Base-by-base conservation (phyloP, 768 basidiomycete genomes). In the Ephemerocybe angulata region DNA sequence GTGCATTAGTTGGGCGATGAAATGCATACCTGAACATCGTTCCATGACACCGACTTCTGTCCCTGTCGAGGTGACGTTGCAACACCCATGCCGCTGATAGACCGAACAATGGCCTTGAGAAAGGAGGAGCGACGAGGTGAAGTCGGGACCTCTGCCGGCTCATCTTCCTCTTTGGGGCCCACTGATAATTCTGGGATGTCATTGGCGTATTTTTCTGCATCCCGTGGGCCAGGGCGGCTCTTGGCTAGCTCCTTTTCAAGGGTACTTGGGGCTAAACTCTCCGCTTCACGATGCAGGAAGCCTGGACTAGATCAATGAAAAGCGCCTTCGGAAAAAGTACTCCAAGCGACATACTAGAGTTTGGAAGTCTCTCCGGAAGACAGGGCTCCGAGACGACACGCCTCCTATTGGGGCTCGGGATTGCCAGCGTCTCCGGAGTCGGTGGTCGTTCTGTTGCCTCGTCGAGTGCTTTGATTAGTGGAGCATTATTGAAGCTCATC, bases 271-370 rank as follows among this genome's bases (percentile, higher is more conserved):
- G 83, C 88, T 46, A 74, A 65, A 40, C 68, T 66, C 38, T 78
- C 74, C 27, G 87, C 90, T 72, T 93, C 90, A 42, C 90, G 82
- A 68, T 81, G 75, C 22, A 93, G 68, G 62, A 89, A 86, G 51
- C 81, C 87, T 87, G 67, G 37, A 65, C 67, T 59, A 53, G 11
- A 11, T 38, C 27, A 41, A 41, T 46, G 37, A 53, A 19, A 61
- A 61, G 30, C 35, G 42, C 1, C 29, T 57, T 19, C n/a, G 3
- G 10, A 10, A 10, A 33, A 28, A 53, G 21, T 30, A 33, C 17
- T 7, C 27, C 6, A 28, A 13, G 43, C n/a, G 55, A 74, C 80
- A 49, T 60, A 86, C 87, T 79, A 57, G 72, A 77, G 7, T 85
- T 79, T 13, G 89, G 89, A 42, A 90, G 76, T n/a, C 88, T 78